Conservation (phyloP, 2,329 filamentous ascomycete genomes). For the Sphaerulina musiva region DNA sequence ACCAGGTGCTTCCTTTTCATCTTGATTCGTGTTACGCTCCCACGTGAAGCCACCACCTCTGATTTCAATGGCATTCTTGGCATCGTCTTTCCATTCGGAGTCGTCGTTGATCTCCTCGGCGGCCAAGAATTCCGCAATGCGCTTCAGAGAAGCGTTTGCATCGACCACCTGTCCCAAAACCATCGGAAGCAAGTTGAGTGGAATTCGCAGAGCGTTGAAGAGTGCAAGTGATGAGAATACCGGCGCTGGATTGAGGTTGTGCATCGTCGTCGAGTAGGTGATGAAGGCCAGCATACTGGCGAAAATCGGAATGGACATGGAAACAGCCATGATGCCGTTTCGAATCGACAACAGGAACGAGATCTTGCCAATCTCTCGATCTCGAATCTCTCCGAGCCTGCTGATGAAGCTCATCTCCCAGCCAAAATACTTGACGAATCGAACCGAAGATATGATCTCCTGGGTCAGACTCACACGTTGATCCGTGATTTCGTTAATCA, state of each 20-base stretch:
- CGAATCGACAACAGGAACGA: constrained; percentile 75
- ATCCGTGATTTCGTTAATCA: constrained; percentile 90
- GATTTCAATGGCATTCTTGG: constrained; percentile 59
- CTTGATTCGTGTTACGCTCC: constrained; percentile 58
- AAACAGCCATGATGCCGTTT: constrained; percentile 76
- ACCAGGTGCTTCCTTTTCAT: constrained; percentile 33
- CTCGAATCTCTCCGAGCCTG: constrained; percentile 66
- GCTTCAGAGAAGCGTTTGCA: constrained; percentile 73
- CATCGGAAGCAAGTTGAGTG: constrained; percentile 79
- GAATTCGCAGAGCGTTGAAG: constrained; percentile 86
- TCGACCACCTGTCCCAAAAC: constrained; percentile 87
- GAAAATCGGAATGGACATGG: constrained; percentile 83
- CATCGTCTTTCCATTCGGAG: constrained; percentile 50
- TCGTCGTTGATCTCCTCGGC: constrained; percentile 79
- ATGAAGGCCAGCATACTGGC: constrained; percentile 95
- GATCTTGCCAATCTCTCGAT: constrained; percentile 72
- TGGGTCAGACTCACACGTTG: constrained; percentile 86
- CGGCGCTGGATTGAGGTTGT: constrained; percentile 63
- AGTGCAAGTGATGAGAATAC: constrained; percentile 90
- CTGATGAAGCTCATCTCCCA: constrained; percentile 86
- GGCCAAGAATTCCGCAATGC: constrained; percentile 81
- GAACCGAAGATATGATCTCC: constrained; percentile 82
- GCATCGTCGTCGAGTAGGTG: constrained; percentile 60
- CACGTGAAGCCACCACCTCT: constrained; percentile 75
- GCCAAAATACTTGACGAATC: constrained; percentile 94